A percentile compares a stretch with the other conserved stretches of the same genome.
phyloP scores from a whole-genome alignment of 768 basidiomycete species.

The Naganishia randhawae region DNA sequence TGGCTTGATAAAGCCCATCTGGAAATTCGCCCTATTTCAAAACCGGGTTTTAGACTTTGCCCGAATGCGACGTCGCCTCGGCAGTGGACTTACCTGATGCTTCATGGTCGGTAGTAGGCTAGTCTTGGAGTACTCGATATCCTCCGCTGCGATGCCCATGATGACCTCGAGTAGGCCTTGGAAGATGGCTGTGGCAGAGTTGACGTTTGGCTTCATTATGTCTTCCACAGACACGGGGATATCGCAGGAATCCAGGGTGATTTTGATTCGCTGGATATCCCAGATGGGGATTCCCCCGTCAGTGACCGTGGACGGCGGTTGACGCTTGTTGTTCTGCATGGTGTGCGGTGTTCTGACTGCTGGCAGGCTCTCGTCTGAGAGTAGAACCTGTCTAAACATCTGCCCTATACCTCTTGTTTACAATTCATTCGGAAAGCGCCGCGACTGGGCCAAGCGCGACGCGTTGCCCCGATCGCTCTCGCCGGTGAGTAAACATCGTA shows the following conservation, averaged over 20 bases:
- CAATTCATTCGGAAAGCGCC: slow-evolving; percentile 1
- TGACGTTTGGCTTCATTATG: slow-evolving; percentile 23
- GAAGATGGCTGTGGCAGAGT: slow-evolving; percentile 11
- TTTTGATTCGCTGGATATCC: slow-evolving; percentile 18
- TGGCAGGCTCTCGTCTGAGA: background rate
- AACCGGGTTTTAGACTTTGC: background rate
- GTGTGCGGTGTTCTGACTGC: background rate
- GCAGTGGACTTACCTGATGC: background rate
- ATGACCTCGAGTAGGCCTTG: slow-evolving; percentile 11
- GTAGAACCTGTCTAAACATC: slow-evolving; percentile 20
- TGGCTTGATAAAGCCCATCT: slow-evolving; percentile 11
- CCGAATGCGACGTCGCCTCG: background rate
- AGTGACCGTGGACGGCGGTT: slow-evolving; percentile 4
- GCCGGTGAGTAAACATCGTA: background rate
- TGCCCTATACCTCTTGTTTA: background rate
- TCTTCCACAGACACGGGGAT: slow-evolving; percentile 11
- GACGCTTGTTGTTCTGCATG: slow-evolving; percentile 19
- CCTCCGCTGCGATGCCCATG: slow-evolving; percentile 16
- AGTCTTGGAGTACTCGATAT: slow-evolving; percentile 14
- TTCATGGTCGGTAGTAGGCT: slow-evolving; percentile 17
- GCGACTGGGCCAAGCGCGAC: background rate
- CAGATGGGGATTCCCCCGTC: slow-evolving; percentile 16
- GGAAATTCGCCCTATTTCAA: slow-evolving; percentile 1
- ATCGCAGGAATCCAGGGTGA: slow-evolving; percentile 20
- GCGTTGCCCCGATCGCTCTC: background rate